Percentiles rank a stretch among this genome's conserved stretches.
Evolutionary conservation across 2,329 filamentous ascomycete species (phyloP).

Genomic region (Penicillium hordei): DNA sequence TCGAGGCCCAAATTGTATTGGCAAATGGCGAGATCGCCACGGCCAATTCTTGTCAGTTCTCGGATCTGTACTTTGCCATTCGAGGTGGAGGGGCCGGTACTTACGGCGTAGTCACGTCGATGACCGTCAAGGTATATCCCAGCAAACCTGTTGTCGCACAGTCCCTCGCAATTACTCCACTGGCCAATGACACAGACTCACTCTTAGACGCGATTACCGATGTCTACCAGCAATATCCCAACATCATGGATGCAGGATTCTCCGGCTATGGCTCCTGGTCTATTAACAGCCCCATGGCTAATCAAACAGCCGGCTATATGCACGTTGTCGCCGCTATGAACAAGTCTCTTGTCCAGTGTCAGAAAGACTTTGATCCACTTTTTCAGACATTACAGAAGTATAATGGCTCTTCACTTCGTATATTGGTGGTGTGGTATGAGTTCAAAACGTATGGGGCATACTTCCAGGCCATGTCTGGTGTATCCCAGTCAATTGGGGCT

Average conservation of each 20-base stretch:
- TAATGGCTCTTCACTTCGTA: background rate
- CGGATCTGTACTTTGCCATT: conserved; percentile 36
- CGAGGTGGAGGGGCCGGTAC: conserved; percentile 42
- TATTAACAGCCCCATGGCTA: background rate
- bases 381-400: background rate
- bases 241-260: conserved; percentile 6
- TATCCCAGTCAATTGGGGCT: background rate
- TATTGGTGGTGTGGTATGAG: background rate
- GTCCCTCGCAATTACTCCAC: conserved; percentile 7
- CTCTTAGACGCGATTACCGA: conserved; percentile 1
- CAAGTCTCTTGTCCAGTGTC: background rate
- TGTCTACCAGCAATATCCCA: conserved; percentile 5
- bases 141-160: conserved; percentile 12
- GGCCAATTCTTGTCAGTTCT: conserved; percentile 36
- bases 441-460: background rate
- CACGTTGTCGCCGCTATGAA: conserved; percentile 17
- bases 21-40: conserved; percentile 39
- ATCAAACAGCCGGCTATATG: conserved; percentile 10
- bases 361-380: too few relatives aligned
- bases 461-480: background rate
- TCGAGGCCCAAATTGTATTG: conserved; percentile 45
- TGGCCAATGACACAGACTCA: conserved; percentile 7
- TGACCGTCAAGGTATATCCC: conserved; percentile 7
- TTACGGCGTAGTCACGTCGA: conserved; percentile 34
- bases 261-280: conserved; percentile 12